phyloP scores from a whole-genome alignment of 192 early-diverging fungal genomes.

The Geranomyces michiganensis region DNA sequence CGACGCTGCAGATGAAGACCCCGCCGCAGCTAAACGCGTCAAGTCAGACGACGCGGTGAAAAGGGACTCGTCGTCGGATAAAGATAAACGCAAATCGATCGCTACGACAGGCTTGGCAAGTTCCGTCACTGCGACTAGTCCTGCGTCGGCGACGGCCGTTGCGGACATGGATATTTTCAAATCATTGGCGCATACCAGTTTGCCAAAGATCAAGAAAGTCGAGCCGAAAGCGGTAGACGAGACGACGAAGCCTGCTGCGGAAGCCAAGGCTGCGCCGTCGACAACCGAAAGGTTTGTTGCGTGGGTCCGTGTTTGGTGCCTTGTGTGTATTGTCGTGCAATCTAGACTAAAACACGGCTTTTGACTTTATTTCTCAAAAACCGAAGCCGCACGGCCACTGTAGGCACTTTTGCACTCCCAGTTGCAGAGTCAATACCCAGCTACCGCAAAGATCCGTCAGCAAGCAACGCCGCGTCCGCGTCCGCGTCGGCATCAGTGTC shows the following conservation, averaged over 20 bases:
- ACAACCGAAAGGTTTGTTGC: too few relatives aligned
- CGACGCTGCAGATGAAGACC: not conserved
- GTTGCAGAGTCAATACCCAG: conserved; percentile 8
- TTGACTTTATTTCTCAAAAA: too few relatives aligned
- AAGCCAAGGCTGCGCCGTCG: too few relatives aligned
- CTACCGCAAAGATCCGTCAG: conserved; percentile 14
- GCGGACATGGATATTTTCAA: conserved; percentile 27
- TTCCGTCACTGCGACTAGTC: too few relatives aligned
- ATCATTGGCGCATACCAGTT: conserved; percentile 15
- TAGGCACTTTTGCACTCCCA: not conserved
- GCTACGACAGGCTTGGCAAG: too few relatives aligned
- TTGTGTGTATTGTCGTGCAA: too few relatives aligned
- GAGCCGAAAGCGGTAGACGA: not conserved
- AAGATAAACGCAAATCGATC: too few relatives aligned
- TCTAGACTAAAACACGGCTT: too few relatives aligned
- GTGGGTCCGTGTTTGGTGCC: too few relatives aligned
- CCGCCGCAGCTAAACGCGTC: not conserved
- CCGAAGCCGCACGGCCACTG: too few relatives aligned
- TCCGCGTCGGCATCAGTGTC: not conserved
- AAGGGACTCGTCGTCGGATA: not conserved
- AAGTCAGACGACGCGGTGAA: not conserved
- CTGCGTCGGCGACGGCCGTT: not conserved
- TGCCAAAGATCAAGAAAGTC: conserved; percentile 36
- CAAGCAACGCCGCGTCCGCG: not conserved
- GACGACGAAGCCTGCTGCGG: too few relatives aligned